Evolutionary conservation across 192 early-diverging fungal genomes (phyloP), one percentile per base, ranked within the genome.

Genomic region (Geranomyces michiganensis): DNA sequence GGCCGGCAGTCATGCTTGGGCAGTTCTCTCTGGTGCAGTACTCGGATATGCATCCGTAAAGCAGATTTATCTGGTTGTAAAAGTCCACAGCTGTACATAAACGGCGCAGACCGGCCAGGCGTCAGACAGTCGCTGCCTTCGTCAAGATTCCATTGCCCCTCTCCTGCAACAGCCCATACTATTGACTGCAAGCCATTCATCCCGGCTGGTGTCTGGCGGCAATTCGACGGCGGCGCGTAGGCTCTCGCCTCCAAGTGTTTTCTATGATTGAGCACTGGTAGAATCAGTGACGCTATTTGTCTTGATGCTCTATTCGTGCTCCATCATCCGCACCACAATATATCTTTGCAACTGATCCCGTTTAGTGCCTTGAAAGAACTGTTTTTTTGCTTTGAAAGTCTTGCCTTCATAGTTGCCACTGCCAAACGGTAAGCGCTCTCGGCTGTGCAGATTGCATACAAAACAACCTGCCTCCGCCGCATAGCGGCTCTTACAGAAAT

Each of bases 11-110:
- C 76, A 77, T 77, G 19, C 53, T 76, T 26, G 76, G 76, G 44
- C 76, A 77, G 45, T 45, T 63, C 43, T 76, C 58, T 0, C 13
- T 30, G 3, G 74, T 75, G 62, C 76, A 77, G 43, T 68, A 75
- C 24, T 77, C 76, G 19, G 65, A 66, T 70, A 77, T 58, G 73
- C 71, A 75, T 10, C 76, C 68, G 43, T 75, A 70, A 13, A 77
- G 73, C 19, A 77, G 76, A 44, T 70, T 74, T 19, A 77, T 77
- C 53, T 77, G 76, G 61, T 77, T 77, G 59, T 75, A 77, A 44
- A 77, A 77, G 55, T 76, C 63, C 19, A 77, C 76, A 13, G 72
- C 76, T 77, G 63, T 26, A 32, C 24, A 36, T 9, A 15, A 33
- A 31, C 21, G 43, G 17, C 71, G 30, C 14, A 7, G 33, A 26